phyloP scores from a whole-genome alignment of 352 stramenopile species.

The Elongisporangium undulatum region DNA sequence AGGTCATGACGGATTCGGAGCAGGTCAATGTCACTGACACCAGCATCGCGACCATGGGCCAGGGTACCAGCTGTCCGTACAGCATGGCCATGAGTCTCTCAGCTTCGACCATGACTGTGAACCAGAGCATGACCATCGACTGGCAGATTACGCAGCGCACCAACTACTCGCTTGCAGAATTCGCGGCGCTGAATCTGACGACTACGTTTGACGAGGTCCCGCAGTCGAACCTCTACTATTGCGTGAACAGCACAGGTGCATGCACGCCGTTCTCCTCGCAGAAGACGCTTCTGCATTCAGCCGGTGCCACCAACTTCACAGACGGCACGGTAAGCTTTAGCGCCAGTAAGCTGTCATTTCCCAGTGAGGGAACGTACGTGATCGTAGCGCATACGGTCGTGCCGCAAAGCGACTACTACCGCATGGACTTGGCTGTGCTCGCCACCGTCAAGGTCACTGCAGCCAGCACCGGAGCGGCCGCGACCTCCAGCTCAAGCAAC shows the following conservation, averaged over 20 bases:
- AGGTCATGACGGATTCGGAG: conserved; percentile 21
- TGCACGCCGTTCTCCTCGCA: conserved; percentile 41
- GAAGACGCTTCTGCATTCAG: conserved; percentile 25
- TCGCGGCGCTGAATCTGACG: conserved; percentile 25
- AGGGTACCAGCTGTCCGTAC: conserved; percentile 41
- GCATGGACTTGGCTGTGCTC: conserved; percentile 39
- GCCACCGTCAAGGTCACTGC: conserved; percentile 22
- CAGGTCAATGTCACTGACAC: conserved; percentile 12
- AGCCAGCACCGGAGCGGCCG: conserved; percentile 10
- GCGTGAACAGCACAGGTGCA: conserved; percentile 14
- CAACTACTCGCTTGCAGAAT: conserved; percentile 12
- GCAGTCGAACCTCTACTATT: conserved; percentile 38
- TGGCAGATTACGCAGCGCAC: conserved; percentile 26
- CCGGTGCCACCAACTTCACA: conserved; percentile 28
- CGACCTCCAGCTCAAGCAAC: conserved; percentile 11
- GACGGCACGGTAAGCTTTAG: conserved; percentile 17
- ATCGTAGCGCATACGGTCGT: conserved; percentile 40
- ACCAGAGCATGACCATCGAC: conserved; percentile 11
- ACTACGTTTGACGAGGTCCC: conserved; percentile 34
- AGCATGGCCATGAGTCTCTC: conserved; percentile 24
- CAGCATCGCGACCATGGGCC: conserved; percentile 28
- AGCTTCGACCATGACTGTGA: conserved; percentile 13
- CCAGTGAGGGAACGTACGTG: conserved; percentile 35
- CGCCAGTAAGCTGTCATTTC: conserved; percentile 24
- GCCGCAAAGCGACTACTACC: conserved; percentile 34